Conservation (phyloP, 768 basidiomycete species). For the Cystoderma amianthinum region DNA sequence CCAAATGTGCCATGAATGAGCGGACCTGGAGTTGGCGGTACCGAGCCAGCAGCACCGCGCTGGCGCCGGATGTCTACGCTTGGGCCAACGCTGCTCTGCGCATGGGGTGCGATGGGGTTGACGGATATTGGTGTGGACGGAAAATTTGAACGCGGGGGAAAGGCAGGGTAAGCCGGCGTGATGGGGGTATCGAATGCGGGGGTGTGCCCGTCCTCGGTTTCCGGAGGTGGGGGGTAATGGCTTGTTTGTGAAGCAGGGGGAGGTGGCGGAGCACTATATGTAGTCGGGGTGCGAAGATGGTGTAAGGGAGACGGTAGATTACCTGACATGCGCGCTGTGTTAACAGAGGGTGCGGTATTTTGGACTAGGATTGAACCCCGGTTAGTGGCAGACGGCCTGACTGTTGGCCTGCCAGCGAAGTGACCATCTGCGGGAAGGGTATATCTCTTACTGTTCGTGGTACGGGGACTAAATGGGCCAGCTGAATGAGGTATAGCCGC, state of each 20-base stretch:
- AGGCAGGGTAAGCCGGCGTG: slow-evolving; percentile 74
- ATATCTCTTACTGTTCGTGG: background rate
- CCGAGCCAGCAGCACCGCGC: slow-evolving; percentile 33
- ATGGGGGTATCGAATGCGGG: slow-evolving; percentile 27
- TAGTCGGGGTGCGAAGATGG: slow-evolving; percentile 44
- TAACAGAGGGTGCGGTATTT: slow-evolving; percentile 18
- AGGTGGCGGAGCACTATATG: slow-evolving; percentile 41
- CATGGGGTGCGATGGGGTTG: slow-evolving; percentile 44
- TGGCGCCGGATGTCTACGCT: slow-evolving; percentile 66
- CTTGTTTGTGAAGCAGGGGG: slow-evolving; percentile 13
- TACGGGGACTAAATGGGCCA: slow-evolving; percentile 1
- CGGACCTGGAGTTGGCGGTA: slow-evolving; percentile 53
- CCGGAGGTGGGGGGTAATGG: slow-evolving; percentile 3
- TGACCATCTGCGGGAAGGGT: background rate
- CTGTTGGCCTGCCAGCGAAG: slow-evolving; percentile 1
- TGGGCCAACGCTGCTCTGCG: slow-evolving; percentile 41
- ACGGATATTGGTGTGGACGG: slow-evolving; percentile 51
- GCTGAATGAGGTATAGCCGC: too few species aligned
- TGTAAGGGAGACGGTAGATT: slow-evolving; percentile 26
- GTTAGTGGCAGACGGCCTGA: slow-evolving; percentile 7
- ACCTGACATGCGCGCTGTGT: slow-evolving; percentile 17
- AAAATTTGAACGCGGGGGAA: slow-evolving; percentile 36
- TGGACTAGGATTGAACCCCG: too few species aligned
- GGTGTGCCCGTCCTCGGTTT: slow-evolving; percentile 4
- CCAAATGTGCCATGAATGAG: slow-evolving; percentile 36